Evolutionary conservation across 129 eudicot species (phyloP).

Genomic region (Oenanthe sinensis): DNA sequence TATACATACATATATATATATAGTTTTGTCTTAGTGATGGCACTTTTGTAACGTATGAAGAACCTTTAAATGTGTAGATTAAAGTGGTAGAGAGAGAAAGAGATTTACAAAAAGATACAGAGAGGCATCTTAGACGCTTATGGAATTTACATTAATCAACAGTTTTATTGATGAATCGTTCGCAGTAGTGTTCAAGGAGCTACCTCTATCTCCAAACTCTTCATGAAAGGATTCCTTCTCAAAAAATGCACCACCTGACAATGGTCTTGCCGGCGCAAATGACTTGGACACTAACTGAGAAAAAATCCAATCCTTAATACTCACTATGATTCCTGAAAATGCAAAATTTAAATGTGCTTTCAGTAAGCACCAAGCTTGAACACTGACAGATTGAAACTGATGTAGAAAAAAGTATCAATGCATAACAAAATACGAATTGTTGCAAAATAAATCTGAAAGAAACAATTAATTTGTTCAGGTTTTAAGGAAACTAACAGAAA

Average conservation of each 20-base stretch:
- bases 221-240: slow-evolving; percentile 45
- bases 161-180: not conserved
- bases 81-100: not conserved
- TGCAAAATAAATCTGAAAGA: not conserved
- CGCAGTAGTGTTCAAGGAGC: not conserved
- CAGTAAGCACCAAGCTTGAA: not conserved
- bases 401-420: not conserved
- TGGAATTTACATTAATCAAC: not conserved
- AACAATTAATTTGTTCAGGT: not conserved
- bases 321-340: slow-evolving; percentile 58
- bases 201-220: slow-evolving; percentile 49
- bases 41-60: not conserved
- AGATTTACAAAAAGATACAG: not conserved
- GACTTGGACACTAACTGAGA: slow-evolving; percentile 80
- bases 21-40: not conserved
- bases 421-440: not conserved
- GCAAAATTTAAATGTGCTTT: not conserved
- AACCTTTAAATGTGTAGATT: not conserved
- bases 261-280: slow-evolving; percentile 53
- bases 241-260: slow-evolving; percentile 48
- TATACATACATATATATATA: not conserved
- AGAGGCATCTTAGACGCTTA: not conserved
- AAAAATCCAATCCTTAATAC: slow-evolving; percentile 90
- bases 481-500: not conserved
- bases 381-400: not conserved